Evolutionary conservation across 2,329 filamentous ascomycete species (phyloP), one percentile per base, ranked within the genome.

Genomic region (Talaromyces sp.): DNA sequence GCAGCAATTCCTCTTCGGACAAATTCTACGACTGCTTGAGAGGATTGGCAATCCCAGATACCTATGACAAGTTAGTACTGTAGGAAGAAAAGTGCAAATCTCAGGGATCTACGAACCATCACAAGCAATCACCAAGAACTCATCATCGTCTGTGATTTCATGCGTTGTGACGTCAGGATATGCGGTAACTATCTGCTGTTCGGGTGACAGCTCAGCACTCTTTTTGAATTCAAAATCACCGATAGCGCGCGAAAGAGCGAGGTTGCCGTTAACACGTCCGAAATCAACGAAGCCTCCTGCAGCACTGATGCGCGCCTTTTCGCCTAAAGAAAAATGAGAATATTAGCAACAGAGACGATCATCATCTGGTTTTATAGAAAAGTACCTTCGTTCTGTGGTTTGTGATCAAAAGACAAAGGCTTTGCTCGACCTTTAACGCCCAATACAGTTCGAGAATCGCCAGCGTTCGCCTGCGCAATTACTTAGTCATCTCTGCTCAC

Each of bases 211-310:
- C 70, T 97, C 92, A 66, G 93, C 89, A 74, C 91, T 96, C 83
- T 97, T 97, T 84, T 99, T 99, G 84, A 99, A 99, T 74, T 99
- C 94, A 71, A 99, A 99, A 75, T 99, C 94, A 67, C 94, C 94
- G 75, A 99, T 97, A 67, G 94, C 94, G 75, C 94, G 89, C 62
- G 94, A 99, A 62, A 99, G 81, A 48, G 94, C 94, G 46, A 99
- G 85, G 75, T 99, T 99, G 73, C 94, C 94, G 74, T 99, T 99
- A 67, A 99, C 94, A 71, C 94, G 89, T 63, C 94, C 94, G 72
- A 97, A 99, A 75, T 99, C 94, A 70, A 99, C 94, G 67, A 97
- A 97, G 52, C 94, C 94, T 72, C 94, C 94, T 45, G 94, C 94
- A 59, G 93, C 92, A 69, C 87, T 93, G 69, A 99, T 99, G 69